phyloP scores from a whole-genome alignment of 1,284 basidiomycete species.

The Sparassis latifolia region DNA sequence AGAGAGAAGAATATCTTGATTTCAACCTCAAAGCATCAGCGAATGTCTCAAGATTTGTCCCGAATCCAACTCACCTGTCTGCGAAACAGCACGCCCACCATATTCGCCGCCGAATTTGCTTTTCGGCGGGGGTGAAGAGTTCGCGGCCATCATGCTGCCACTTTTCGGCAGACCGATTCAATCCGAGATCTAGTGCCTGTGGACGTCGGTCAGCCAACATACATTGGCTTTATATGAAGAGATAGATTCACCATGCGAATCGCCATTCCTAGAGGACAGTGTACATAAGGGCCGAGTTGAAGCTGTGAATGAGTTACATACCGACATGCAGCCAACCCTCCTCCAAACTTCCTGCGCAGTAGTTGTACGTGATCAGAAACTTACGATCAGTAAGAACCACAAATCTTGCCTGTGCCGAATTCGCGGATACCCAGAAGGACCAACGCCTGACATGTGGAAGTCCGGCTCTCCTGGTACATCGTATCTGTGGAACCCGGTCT shows the following conservation, averaged over 20 bases:
- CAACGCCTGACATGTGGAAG: slow-evolving; percentile 68
- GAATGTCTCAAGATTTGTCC: too few relatives aligned
- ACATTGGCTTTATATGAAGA: background rate
- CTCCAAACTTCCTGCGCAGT: slow-evolving; percentile 52
- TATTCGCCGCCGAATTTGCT: slow-evolving; percentile 68
- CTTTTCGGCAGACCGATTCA: slow-evolving; percentile 74
- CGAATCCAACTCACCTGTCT: slow-evolving; percentile 50
- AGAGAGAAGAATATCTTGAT: slow-evolving; percentile 15
- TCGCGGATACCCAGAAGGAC: slow-evolving; percentile 75
- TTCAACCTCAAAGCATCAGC: background rate
- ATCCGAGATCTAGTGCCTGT: slow-evolving; percentile 79
- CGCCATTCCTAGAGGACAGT: slow-evolving; percentile 51
- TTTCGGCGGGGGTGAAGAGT: slow-evolving; percentile 65
- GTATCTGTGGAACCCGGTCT: slow-evolving; percentile 35
- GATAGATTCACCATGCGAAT: slow-evolving; percentile 56
- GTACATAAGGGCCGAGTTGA: too few relatives aligned
- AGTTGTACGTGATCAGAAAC: background rate
- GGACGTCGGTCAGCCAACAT: slow-evolving; percentile 1
- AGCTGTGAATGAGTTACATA: slow-evolving; percentile 22
- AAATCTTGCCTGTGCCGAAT: slow-evolving; percentile 61
- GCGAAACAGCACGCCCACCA: slow-evolving; percentile 79
- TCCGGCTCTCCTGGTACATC: slow-evolving; percentile 58
- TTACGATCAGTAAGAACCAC: background rate
- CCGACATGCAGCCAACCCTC: slow-evolving; percentile 80
- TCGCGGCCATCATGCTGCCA: slow-evolving; percentile 61